Base-by-base conservation (phyloP, 1,139 yeast genomes). In the Pneumocystis canis region DNA sequence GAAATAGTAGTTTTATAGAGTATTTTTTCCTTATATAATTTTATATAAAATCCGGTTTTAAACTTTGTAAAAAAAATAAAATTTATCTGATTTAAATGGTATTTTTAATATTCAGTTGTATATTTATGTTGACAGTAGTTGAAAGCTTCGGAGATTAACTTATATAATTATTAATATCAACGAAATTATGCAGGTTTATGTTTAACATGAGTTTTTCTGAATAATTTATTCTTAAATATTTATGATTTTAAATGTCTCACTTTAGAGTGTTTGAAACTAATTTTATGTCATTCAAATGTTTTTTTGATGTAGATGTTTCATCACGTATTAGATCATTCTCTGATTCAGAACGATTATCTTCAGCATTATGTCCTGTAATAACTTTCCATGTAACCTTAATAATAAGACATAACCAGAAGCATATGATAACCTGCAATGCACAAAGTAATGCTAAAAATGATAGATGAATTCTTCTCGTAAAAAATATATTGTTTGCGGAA, bases 311-410 rank as follows among this genome's bases (percentile, higher is more conserved):
- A 18, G 28, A 25, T 25, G 28, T 20, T 20, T 47, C 30, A 47
- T 47, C 16, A 3, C 4, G 25, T 47, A 31, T 11, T 25, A 20
- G 25, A 1, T 47, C 54, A 25, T 47, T 47, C 25, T 85, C 92
- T 68, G 82, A 87, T 70, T 88, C 90, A 72, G 95, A 83, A 68
- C 95, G 85, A 65, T 85, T 87, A 72, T 89, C 96, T 61, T 89
- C 94, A 1, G 87, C 87, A 41, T 84, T 82, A 28, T 76, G 78
- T 4, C 97, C 97, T 6, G 79, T 77, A 40, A 88, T 67, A 31
- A 89, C 94, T 70, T 79, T 83, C 65, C 79, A 74, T 25, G 87
- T 88, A 37, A 89, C 94, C 69, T 81, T 82, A 25, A 80, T 67
- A 67, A 89, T 89, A 74, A 86, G 78, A 70, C 78, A 82, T 78